These are phyloP conservation scores for Diutina ranongensis DNA, from an alignment of 1,139 yeast species.

Conservation along the genomic window DNA sequence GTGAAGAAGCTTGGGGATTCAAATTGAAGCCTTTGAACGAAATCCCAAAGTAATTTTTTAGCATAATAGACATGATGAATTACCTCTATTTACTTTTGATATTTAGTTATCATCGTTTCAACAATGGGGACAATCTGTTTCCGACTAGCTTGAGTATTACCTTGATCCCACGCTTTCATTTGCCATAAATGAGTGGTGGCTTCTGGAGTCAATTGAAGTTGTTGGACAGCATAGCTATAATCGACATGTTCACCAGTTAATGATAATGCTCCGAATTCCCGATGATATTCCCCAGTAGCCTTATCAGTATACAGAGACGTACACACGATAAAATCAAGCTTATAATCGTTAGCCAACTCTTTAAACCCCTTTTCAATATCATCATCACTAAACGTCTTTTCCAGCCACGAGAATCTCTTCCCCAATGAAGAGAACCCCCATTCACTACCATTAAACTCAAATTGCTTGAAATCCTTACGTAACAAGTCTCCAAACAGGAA, in stretches of 20 bases:
- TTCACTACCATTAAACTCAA: slow-evolving; percentile 25
- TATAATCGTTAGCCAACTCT: slow-evolving; percentile 22
- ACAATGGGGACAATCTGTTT: slow-evolving; percentile 94
- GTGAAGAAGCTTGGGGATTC: slow-evolving; percentile 41
- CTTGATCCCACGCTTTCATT: slow-evolving; percentile 36
- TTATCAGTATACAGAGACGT: slow-evolving; percentile 49
- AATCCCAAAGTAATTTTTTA: slow-evolving; percentile 28
- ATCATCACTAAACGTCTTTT: slow-evolving; percentile 18
- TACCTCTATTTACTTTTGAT: no score
- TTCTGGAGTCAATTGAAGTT: slow-evolving; percentile 8
- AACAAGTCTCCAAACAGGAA: slow-evolving; percentile 49
- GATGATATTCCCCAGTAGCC: slow-evolving; percentile 29
- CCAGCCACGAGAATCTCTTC: slow-evolving; percentile 50
- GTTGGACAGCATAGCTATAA: slow-evolving; percentile 13
- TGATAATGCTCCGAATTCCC: slow-evolving; percentile 44
- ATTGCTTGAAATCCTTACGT: slow-evolving; percentile 77
- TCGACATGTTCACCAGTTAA: slow-evolving; percentile 13
- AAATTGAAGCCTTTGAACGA: slow-evolving; percentile 34
- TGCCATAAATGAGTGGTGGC: neutral
- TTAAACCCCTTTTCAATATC: slow-evolving; percentile 29
- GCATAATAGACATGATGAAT: neutral
- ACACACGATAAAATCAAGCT: slow-evolving; percentile 43
- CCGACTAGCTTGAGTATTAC: slow-evolving; percentile 52
- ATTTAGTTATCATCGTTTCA: no score
- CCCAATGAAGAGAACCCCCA: slow-evolving; percentile 76